phyloP scores from a whole-genome alignment of 2,329 filamentous ascomycete species.

The Thelonectria olida region DNA sequence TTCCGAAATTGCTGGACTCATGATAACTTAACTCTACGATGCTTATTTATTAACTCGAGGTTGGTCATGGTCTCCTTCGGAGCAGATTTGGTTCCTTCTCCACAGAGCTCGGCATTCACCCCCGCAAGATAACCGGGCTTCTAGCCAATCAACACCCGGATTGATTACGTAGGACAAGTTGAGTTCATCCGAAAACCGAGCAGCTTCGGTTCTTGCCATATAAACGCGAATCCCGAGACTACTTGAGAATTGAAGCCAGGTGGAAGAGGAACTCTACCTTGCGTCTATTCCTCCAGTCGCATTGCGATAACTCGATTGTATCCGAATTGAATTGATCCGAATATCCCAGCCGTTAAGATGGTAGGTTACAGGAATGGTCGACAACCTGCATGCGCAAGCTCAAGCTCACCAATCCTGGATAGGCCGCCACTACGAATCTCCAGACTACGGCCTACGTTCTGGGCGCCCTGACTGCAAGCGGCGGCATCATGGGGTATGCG shows the following conservation, averaged over 20 bases:
- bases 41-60: no score
- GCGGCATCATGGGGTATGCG: slow-evolving; percentile 87
- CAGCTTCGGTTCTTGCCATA: slow-evolving; percentile 11
- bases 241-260: slow-evolving; percentile 1
- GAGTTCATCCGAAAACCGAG: slow-evolving; percentile 19
- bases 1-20: no score
- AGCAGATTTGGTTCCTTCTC: not conserved
- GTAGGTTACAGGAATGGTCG: slow-evolving; percentile 8
- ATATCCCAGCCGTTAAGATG: slow-evolving; percentile 11
- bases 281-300: not conserved
- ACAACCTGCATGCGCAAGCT: not conserved
- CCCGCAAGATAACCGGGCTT: not conserved
- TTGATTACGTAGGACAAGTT: not conserved
- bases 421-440: slow-evolving; percentile 36
- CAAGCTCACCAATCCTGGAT: not conserved
- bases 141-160: slow-evolving; percentile 5
- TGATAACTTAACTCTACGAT: no score
- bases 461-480: slow-evolving; percentile 82
- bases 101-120: not conserved
- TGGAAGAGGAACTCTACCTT: not conserved
- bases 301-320: not conserved
- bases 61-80: no score
- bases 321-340: not conserved
- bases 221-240: slow-evolving; percentile 17
- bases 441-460: slow-evolving; percentile 78